Evolutionary conservation across 805 yeast genomes (phyloP).

Genomic region (Candida corydali): DNA sequence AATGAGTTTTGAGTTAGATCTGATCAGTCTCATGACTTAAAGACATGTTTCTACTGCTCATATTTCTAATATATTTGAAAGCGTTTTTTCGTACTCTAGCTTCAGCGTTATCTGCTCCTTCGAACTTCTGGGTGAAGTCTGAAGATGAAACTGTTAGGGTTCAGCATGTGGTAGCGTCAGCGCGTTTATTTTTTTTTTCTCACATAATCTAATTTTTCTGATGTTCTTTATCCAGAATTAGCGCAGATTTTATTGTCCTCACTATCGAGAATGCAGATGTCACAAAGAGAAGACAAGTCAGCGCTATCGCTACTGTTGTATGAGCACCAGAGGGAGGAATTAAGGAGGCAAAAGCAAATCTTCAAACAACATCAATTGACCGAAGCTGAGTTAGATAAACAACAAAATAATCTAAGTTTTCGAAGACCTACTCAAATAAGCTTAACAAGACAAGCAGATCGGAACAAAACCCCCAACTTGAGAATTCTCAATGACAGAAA

Average conservation of each 20-base stretch:
- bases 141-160: too few relatives aligned
- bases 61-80: too few relatives aligned
- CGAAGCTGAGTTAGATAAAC: slow-evolving; percentile 2
- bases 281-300: background rate
- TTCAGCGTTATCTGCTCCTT: too few relatives aligned
- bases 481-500: background rate
- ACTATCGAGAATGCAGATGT: background rate
- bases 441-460: slow-evolving; percentile 2
- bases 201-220: background rate
- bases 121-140: too few relatives aligned
- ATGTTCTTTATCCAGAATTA: background rate
- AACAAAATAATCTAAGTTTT: slow-evolving; percentile 4
- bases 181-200: background rate
- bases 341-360: slow-evolving; percentile 2
- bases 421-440: slow-evolving; percentile 3
- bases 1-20: too few relatives aligned
- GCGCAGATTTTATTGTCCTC: too few relatives aligned
- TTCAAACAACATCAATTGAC: background rate
- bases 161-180: too few relatives aligned
- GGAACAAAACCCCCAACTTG: background rate
- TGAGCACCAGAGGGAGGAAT: slow-evolving; percentile 5
- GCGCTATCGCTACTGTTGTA: background rate
- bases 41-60: too few relatives aligned
- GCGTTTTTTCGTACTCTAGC: too few relatives aligned
- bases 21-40: too few relatives aligned